Base-by-base conservation (phyloP, 2,329 filamentous ascomycete species). In the Penicillium brasilianum region DNA sequence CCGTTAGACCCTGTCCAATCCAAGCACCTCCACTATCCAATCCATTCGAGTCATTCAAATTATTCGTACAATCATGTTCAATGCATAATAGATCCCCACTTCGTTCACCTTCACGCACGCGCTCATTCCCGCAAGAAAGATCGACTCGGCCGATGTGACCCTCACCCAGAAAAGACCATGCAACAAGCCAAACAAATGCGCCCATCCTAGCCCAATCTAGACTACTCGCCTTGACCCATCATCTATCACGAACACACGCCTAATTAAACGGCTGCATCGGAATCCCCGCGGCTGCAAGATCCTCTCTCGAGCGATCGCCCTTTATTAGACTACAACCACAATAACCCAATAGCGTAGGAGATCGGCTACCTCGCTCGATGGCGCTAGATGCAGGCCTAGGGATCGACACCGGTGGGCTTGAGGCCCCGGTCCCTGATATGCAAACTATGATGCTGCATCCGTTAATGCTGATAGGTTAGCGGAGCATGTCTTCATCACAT, bases 141-240 rank as follows among this genome's bases (percentile, higher is more conserved):
- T 55, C 48, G 43, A 25, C 37, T 37, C n/a, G 34, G 34, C 34
- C 57, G 53, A 68, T 68, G 60, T 66, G 62, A 66, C 66, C 56
- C 44, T 63, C 62, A 52, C 49, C 25, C 60, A n/a, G 30, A n/a
- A n/a, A 50, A 16, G 48, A 34, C 28, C 48, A 20, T 50, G 48
- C 28, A 50, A n/a, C 9, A 8, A 32, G n/a, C 48, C 30, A 50
- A 34, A 34, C 48, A 14, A 34, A 18, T 22, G 25, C 25, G 3
- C 11, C 2, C n/a, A 10, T 14, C 10, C 30, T 34, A 50, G 14
- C 28, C 28, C 30, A 11, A 32, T 50, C 30, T 50, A 20, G 30
- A 34, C 4, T 5, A 5, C n/a, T 13, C 18, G 11, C 14, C 18
- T 14, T 50, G 25, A 34, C 10, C 46, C 44, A 54, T 22, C 4